These are phyloP conservation scores for Trichoderma brevicompactum DNA, from an alignment of 2,329 filamentous ascomycete genomes.

Conservation along the genomic window DNA sequence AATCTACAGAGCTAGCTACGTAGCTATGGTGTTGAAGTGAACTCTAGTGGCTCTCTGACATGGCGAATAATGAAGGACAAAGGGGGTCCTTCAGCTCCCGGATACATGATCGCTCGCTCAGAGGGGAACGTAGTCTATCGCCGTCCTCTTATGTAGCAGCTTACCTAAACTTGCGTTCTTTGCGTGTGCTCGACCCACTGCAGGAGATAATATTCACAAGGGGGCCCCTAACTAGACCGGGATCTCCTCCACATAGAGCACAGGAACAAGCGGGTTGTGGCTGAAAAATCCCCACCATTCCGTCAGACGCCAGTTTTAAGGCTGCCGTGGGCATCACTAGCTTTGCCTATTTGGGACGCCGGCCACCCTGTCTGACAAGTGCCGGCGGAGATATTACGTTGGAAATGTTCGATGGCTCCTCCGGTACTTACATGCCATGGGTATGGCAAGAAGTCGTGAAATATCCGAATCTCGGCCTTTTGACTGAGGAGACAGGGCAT, in stretches of 20 bases:
- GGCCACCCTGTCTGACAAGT: conserved; percentile 7
- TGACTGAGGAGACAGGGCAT: neutral
- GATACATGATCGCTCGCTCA: neutral
- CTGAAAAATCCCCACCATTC: conserved; percentile 10
- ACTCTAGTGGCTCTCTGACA: too few species aligned
- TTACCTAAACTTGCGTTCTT: neutral
- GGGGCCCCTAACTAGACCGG: neutral
- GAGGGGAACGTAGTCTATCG: neutral
- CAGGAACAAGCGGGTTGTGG: neutral
- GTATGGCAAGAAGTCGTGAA: neutral
- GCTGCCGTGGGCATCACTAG: neutral
- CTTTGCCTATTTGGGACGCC: conserved; percentile 17
- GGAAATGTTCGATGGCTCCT: neutral
- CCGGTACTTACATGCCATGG: neutral
- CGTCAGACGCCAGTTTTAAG: conserved; percentile 13
- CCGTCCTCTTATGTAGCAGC: neutral
- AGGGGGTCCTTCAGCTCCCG: neutral
- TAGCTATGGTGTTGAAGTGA: too few species aligned
- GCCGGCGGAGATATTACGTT: conserved; percentile 21
- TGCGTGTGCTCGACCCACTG: neutral
- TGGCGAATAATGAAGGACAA: neutral
- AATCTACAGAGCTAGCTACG: too few species aligned
- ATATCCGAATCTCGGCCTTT: neutral
- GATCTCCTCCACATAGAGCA: neutral
- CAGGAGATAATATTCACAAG: neutral